Base-by-base conservation (phyloP, 2,329 filamentous ascomycete species). In the Apiospora kogelbergensis region DNA sequence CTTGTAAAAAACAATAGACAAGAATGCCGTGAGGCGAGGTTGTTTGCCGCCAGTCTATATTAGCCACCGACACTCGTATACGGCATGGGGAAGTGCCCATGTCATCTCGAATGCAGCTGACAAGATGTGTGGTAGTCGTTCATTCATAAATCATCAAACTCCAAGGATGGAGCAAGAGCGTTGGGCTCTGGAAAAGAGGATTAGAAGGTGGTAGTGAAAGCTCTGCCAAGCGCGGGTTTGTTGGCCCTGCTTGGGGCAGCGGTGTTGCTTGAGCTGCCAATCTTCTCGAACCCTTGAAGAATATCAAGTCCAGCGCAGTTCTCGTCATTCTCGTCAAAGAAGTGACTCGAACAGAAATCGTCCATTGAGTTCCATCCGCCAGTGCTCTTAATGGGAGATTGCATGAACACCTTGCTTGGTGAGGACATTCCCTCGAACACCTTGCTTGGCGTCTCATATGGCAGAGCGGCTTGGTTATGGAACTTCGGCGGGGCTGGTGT, bases 221-320 rank as follows among this genome's bases (percentile, higher is more conserved):
- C 82, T 69, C 79, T 80, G 70, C 77, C 78, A 66, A 81, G 71
- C 57, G 71, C 71, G 57, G 81, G 80, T 72, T 82, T 83, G 37
- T 75, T 76, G 20, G 71, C 64, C 66, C 76, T 74, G 17, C 26
- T 22, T 67, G 76, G 68, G 73, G 73, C 72, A 69, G 74, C 74
- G 42, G 75, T 71, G 48, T 74, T 77, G 70, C 78, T 81, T 72
- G 77, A 82, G 63, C 83, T 81, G 63, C 91, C 91, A 76, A 94
- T 94, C 81, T 90, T 92, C 77, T 91, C 88, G 74, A 94, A 94
- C 11, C 91, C 91, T 76, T 93, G 90, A 63, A 92, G 85, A 72
- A 94, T 90, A 74, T 94, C 92, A 66, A 94, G 85, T 1, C 86
- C 88, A 17, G 86, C 80, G 70, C 83, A 84, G 57, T 90, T 89